Conservation (phyloP, 768 basidiomycete species). For the Lactarius hengduanensis region DNA sequence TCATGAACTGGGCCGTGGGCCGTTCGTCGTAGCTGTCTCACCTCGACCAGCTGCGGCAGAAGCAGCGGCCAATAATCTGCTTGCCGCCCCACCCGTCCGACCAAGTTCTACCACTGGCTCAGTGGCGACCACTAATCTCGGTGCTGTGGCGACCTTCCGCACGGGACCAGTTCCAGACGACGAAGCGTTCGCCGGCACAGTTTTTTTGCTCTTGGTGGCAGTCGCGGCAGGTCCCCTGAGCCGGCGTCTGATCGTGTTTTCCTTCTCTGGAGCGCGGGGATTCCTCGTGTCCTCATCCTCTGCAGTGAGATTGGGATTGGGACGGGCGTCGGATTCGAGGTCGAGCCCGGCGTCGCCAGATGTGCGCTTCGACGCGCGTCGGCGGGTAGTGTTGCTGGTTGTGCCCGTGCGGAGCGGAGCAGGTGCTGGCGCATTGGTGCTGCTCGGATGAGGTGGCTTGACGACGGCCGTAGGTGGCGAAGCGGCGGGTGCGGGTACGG, state of each 20-base stretch:
- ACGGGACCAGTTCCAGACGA: not conserved
- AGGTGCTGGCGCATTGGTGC: slow-evolving; percentile 7
- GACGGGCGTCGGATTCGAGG: slow-evolving; percentile 18
- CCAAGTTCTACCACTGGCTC: slow-evolving; percentile 12
- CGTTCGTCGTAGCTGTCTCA: slow-evolving; percentile 38
- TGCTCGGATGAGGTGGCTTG: slow-evolving; percentile 1
- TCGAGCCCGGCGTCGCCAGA: slow-evolving; percentile 22
- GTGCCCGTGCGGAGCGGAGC: slow-evolving; percentile 18
- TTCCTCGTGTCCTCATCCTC: slow-evolving; percentile 4
- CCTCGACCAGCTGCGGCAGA: slow-evolving; percentile 32
- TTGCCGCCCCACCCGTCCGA: slow-evolving; percentile 22
- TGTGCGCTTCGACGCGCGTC: slow-evolving; percentile 22
- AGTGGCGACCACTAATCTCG: not conserved
- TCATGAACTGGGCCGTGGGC: slow-evolving; percentile 67
- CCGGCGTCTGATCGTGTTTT: slow-evolving; percentile 28
- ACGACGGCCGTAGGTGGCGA: slow-evolving; percentile 5
- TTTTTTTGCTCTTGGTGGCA: slow-evolving; percentile 9
- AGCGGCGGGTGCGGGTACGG: slow-evolving; percentile 25
- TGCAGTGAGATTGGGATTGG: not conserved
- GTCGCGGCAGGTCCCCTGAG: slow-evolving; percentile 20
- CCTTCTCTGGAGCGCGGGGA: slow-evolving; percentile 24
- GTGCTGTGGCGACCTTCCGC: slow-evolving; percentile 28
- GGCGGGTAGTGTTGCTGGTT: slow-evolving; percentile 34
- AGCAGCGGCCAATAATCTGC: slow-evolving; percentile 15
- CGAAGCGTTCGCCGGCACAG: not conserved